Conservation (phyloP, 352 stramenopile species). For the Pythium guiyangense region DNA sequence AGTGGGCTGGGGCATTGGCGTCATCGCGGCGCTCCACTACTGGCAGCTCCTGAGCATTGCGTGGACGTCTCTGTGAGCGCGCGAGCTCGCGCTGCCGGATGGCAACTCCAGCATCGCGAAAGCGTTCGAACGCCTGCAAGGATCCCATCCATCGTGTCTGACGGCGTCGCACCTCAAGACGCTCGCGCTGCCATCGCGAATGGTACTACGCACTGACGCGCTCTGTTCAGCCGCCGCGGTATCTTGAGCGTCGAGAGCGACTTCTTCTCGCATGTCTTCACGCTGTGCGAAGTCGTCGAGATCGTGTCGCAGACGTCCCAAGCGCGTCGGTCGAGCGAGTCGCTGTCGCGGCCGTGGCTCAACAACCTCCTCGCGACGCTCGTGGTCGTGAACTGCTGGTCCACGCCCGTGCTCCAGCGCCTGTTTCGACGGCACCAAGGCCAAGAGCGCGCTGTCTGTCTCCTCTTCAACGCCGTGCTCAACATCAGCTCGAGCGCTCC, state of each 20-base stretch:
- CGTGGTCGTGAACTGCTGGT: constrained; percentile 13
- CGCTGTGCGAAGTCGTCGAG: too few relatives aligned
- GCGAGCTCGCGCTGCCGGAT: neutral
- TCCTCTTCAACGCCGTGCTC: constrained; percentile 15
- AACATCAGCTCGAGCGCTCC: constrained; percentile 14
- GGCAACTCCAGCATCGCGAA: neutral
- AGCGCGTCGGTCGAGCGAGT: constrained; percentile 10
- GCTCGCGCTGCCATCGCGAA: neutral
- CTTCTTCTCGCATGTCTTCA: constrained; percentile 2
- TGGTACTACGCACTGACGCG: neutral
- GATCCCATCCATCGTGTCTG: too few relatives aligned
- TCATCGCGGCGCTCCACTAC: constrained; percentile 1
- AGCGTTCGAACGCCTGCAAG: neutral
- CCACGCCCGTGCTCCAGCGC: constrained; percentile 12
- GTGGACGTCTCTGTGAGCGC: neutral
- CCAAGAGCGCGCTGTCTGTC: constrained; percentile 15
- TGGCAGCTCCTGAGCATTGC: constrained; percentile 4
- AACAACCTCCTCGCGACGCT: constrained; percentile 3
- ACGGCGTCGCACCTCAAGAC: neutral
- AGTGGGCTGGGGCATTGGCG: neutral
- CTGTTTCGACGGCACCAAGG: neutral
- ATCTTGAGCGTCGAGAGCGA: constrained; percentile 13
- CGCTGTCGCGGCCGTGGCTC: constrained; percentile 2
- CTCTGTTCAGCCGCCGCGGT: constrained; percentile 2
- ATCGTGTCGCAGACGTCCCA: too few relatives aligned